Percentiles rank a stretch among this genome's conserved stretches.
Evolutionary conservation across 805 yeast genomes (phyloP).

Genomic region (Sugiyamaella qingdaonensis): DNA sequence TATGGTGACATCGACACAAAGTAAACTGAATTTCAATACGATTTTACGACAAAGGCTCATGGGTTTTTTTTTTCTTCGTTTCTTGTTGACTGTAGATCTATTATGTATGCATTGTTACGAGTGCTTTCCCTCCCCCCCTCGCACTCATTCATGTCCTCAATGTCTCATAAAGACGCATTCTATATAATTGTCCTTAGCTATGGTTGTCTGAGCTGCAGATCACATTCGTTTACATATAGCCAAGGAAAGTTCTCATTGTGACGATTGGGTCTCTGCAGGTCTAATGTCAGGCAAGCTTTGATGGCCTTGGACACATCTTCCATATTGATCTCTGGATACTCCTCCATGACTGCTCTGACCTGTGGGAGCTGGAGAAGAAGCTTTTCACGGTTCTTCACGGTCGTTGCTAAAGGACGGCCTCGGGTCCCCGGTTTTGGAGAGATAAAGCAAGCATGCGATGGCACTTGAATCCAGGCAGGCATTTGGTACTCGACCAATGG

Average conservation of each 20-base stretch:
- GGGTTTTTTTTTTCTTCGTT: conserved; percentile 64
- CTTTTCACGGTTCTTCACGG: conserved; percentile 2
- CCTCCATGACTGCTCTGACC: background rate
- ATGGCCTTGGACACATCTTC: conserved; percentile 1
- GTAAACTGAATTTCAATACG: background rate
- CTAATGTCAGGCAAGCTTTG: conserved; percentile 10
- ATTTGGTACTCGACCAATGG: conserved; percentile 3
- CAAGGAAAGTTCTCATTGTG: conserved; percentile 10
- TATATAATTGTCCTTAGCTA: too few relatives aligned
- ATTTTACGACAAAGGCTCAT: conserved; percentile 46
- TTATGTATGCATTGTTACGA: too few relatives aligned
- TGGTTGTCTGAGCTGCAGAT: too few relatives aligned
- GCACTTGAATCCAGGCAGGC: conserved; percentile 12
- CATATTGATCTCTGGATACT: conserved; percentile 5
- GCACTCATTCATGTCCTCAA: too few relatives aligned
- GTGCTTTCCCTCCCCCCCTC: too few relatives aligned
- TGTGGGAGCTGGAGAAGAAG: background rate
- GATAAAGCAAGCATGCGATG: background rate
- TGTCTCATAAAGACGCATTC: too few relatives aligned
- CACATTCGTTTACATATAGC: background rate
- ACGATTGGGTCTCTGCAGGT: conserved; percentile 8
- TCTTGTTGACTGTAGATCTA: conserved; percentile 42
- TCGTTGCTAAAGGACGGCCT: background rate
- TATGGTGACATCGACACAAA: background rate
- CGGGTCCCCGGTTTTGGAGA: background rate